Evolutionary conservation across 768 basidiomycete genomes (phyloP), one percentile per base, ranked within the genome.

Genomic region (Leccinum truebloodii): DNA sequence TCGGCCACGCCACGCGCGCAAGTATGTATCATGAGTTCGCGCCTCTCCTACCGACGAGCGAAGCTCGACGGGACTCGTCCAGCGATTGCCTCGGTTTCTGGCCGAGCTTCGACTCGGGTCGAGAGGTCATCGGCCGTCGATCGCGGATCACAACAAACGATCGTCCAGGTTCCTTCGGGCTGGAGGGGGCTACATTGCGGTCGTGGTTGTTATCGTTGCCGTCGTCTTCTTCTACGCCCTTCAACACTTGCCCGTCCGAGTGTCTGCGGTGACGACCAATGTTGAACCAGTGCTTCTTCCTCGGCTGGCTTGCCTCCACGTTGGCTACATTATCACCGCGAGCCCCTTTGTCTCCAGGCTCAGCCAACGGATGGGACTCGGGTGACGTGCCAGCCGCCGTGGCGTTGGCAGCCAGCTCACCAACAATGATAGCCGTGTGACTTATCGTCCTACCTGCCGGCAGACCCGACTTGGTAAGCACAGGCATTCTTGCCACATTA

Each of bases 341-440:
- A 37, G 60, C 53, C 34, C 60, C 64, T 34, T 57, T 66, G 4
- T 65, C 66, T 10, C 62, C 64, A 9, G 59, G 30, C 16, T 69
- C 72, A 5, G 56, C 61, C 53, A 73, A 44, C 1, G 65, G 62
- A 34, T 69, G 66, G 22, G 63, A 63, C 51, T 73, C 72, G 39
- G 65, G 39, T 8, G 46, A 48, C 13, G 63, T 48, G 4, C 59
- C 52, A 55, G 73, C 61, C 30, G 63, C 54, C 59, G 60, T 37
- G 64, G 62, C 59, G 59, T 68, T 63, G 62, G 67, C 55, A 70
- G 66, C 62, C 73, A 72, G 52, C 75, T 80, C 81, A 63, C 88
- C 80, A 59, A 94, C 90, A n/a, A 94, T 85, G 60, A 94, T 84
- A 2, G 92, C 92, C 3, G 87, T 88, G 71, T 94, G 92, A 34